Evolutionary conservation across 352 stramenopile genomes (phyloP).

Genomic region (Pythium vanterpoolii): DNA sequence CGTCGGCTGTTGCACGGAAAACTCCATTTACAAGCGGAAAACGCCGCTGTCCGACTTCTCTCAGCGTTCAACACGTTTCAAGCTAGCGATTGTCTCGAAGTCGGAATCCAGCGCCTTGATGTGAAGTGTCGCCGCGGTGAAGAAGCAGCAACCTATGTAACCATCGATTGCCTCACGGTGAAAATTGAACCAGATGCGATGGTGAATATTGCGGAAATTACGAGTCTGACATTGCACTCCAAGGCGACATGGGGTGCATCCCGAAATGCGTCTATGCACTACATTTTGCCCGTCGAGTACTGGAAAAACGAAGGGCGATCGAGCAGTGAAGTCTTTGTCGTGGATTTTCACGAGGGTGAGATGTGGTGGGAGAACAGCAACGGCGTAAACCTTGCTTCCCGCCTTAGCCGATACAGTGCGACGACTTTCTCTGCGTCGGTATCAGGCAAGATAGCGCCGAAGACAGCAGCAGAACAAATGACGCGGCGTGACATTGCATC

Average conservation of each 20-base stretch:
- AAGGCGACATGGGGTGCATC: constrained; percentile 42
- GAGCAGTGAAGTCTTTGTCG: constrained; percentile 2
- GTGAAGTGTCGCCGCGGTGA: constrained; percentile 26
- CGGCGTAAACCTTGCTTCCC: not conserved
- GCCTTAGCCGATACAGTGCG: constrained; percentile 30
- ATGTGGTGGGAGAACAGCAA: not conserved
- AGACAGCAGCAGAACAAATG: constrained; percentile 6
- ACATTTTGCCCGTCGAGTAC: constrained; percentile 50
- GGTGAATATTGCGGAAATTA: constrained; percentile 60
- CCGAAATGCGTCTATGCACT: constrained; percentile 33
- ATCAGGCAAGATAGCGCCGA: constrained; percentile 36
- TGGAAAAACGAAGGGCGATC: not conserved
- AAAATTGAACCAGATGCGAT: constrained; percentile 73
- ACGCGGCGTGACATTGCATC: constrained; percentile 56
- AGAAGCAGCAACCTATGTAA: constrained; percentile 31
- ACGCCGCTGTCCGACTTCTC: constrained; percentile 46
- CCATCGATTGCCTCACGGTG: constrained; percentile 39
- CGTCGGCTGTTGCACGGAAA: constrained; percentile 61
- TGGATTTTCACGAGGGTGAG: constrained; percentile 12
- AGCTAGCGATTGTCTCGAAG: constrained; percentile 47
- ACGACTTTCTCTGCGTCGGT: constrained; percentile 42
- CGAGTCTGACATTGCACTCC: constrained; percentile 40
- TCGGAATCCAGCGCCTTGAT: constrained; percentile 33
- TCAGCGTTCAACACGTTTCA: constrained; percentile 45
- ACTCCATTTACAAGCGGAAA: constrained; percentile 29